Evolutionary conservation across 139 green algal species (phyloP).

Genomic region (Closterium sp.): DNA sequence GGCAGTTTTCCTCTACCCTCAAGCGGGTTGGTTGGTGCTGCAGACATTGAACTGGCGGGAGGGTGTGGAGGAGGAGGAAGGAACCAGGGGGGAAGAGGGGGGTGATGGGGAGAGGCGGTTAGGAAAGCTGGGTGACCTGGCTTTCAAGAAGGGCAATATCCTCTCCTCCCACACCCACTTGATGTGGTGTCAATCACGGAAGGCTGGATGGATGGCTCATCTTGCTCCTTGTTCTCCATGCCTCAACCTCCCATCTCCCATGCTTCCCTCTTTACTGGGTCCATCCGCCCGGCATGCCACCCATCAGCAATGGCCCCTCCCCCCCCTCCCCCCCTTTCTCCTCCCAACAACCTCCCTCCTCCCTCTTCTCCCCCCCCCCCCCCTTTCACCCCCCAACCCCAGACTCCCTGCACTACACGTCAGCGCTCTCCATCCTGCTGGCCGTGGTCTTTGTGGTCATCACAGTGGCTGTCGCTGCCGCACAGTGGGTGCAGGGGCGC

Average conservation of each 20-base stretch:
- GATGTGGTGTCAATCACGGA: no score
- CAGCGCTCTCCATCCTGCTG: neutral
- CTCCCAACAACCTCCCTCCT: neutral
- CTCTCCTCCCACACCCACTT: no score
- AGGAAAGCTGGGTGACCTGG: no score
- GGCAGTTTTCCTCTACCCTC: no score
- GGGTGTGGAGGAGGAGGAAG: no score
- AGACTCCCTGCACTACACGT: conserved; percentile 29
- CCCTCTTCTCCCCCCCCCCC: neutral
- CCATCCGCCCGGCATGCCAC: neutral
- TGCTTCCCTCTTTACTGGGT: neutral
- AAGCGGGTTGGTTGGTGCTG: no score
- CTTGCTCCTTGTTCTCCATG: no score
- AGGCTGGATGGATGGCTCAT: no score
- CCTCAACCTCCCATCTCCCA: neutral
- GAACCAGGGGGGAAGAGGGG: no score
- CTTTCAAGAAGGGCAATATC: no score
- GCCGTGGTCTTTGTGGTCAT: conserved; percentile 31
- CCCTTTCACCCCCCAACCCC: neutral
- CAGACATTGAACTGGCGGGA: no score
- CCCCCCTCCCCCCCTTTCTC: neutral
- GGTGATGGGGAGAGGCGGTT: neutral
- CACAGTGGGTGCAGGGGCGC: neutral
- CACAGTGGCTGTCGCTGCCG: neutral
- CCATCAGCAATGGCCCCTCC: no score